These are phyloP conservation scores for Fusarium sororula DNA, from an alignment of 2,329 filamentous ascomycete species.

Conservation along the genomic window DNA sequence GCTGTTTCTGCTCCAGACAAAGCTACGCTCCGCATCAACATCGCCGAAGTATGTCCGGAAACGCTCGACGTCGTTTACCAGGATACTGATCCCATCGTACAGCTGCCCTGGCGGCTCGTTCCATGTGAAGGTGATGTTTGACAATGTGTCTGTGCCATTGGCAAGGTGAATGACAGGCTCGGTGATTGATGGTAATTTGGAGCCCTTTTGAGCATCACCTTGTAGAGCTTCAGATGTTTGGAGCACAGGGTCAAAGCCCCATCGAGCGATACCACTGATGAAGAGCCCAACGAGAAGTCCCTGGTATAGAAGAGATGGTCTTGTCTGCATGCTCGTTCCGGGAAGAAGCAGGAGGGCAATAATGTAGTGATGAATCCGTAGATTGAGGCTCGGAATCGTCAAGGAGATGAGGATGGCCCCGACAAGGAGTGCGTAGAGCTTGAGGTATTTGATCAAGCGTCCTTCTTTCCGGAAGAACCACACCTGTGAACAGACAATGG, in stretches of 20 bases:
- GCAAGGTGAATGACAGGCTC: slow-evolving; percentile 58
- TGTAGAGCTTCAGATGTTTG: slow-evolving; percentile 80
- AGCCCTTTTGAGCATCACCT: slow-evolving; percentile 71
- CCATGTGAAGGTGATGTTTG: slow-evolving; percentile 73
- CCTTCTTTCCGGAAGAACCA: slow-evolving; percentile 89
- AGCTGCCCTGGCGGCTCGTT: slow-evolving; percentile 53
- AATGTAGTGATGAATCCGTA: slow-evolving; percentile 96
- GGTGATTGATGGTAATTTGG: slow-evolving; percentile 65
- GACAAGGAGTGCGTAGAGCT: slow-evolving; percentile 77
- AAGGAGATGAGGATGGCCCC: slow-evolving; percentile 75
- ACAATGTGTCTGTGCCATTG: slow-evolving; percentile 53
- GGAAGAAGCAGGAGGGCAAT: slow-evolving; percentile 86
- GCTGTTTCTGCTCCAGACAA: slow-evolving; percentile 67
- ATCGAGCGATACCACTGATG: slow-evolving; percentile 88
- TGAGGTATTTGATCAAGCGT: slow-evolving; percentile 79
- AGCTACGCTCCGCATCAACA: slow-evolving; percentile 54
- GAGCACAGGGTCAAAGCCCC: slow-evolving; percentile 91
- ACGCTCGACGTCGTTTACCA: slow-evolving; percentile 87
- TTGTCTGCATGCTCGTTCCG: slow-evolving; percentile 87
- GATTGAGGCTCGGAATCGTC: slow-evolving; percentile 76
- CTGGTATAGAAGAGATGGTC: slow-evolving; percentile 86
- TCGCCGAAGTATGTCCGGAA: slow-evolving; percentile 77
- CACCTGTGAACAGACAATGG: slow-evolving; percentile 77
- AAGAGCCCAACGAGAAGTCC: slow-evolving; percentile 90
- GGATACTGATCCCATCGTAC: slow-evolving; percentile 79